Base-by-base conservation (phyloP, 768 basidiomycete species). In the Brasilioporus rufonigricans region DNA sequence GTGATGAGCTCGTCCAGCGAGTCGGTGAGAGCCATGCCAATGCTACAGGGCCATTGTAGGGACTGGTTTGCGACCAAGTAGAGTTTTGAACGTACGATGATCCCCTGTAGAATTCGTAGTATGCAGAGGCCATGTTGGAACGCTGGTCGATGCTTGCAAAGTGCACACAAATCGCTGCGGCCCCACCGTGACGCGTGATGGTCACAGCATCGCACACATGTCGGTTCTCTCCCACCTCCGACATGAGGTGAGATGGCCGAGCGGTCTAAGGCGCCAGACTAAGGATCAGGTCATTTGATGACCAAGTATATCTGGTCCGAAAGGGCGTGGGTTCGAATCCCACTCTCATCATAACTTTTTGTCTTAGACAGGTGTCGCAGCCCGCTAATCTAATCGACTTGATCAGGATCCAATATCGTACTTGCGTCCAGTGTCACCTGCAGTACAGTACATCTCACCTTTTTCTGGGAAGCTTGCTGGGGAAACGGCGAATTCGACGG, bases 1-100 rank as follows among this genome's bases (percentile, higher is more conserved):
- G 94, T 96, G 65, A 99, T 98, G 61, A 99, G 83, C 75, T 98
- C 96, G 75, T 99, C 97, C 64, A 99, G 84, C 61, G 96, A 94
- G 77, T 99, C 97, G 14, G 95, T 96, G 48, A 99, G 80, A 49
- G 96, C 93, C 82, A 94, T 92, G 48, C 97, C 97, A 72, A 98
- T 93, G 61, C 97, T 98, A 68, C 32, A 53, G 40, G 35, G 16
- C 33, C 6, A 1, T 40, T 53, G 44, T 53, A 43, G 51, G 27
- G n/a, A 27, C 29, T 32, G 12, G 19, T 41, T 19, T 36, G 36
- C 18, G 31, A 50, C 39, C 50, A 48, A 50, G 43, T 35, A 41
- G 9, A 48, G 39, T 13, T 36, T 43, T 29, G 8, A 56, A 82
- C 89, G 66, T 77, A 93, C 91, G 91, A 91, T 40, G 91, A 91